A percentile compares a stretch with the other conserved stretches of the same genome.
Conservation (phyloP, 2,329 filamentous ascomycete species). For the Dichotomopilus funicola region DNA sequence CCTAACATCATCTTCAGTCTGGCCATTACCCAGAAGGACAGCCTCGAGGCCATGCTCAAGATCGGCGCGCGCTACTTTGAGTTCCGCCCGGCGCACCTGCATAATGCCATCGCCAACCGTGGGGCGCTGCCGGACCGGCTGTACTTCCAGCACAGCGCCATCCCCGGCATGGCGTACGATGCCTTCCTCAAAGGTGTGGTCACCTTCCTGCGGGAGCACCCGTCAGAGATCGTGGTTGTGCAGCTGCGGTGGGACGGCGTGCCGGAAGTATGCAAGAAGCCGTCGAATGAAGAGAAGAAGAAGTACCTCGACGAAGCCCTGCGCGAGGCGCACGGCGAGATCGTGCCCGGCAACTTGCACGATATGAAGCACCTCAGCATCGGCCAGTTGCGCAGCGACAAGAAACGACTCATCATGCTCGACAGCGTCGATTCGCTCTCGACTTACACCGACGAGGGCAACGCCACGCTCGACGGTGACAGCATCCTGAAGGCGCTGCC, state of each 20-base stretch:
- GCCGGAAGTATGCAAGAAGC: conserved; percentile 38
- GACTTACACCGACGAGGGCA: conserved; percentile 36
- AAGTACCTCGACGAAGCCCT: conserved; percentile 33
- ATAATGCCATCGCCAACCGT: conserved; percentile 33
- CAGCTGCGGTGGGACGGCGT: conserved; percentile 46
- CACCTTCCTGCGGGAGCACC: conserved; percentile 35
- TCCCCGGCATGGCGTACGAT: conserved; percentile 43
- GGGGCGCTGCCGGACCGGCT: conserved; percentile 37
- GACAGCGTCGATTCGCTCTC: conserved; percentile 33
- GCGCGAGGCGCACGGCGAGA: conserved; percentile 22
- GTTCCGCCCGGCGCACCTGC: conserved; percentile 43
- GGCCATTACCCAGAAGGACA: conserved; percentile 46
- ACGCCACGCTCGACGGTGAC: conserved; percentile 36
- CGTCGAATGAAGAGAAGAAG: conserved; percentile 35
- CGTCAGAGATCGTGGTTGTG: conserved; percentile 42
- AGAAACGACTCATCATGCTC: conserved; percentile 34
- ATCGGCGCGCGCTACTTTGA: conserved; percentile 47
- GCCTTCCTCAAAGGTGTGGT: conserved; percentile 37
- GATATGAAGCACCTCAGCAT: conserved; percentile 31
- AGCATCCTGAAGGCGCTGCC: conserved; percentile 34
- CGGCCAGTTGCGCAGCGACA: conserved; percentile 29
- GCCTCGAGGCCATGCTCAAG: conserved; percentile 36
- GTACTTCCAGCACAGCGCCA: conserved; percentile 46
- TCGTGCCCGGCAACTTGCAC: conserved; percentile 29
- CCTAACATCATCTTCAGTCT: conserved; percentile 41